Base-by-base conservation (phyloP, 306 rosid genomes). In the Astragalus glycyphyllos region DNA sequence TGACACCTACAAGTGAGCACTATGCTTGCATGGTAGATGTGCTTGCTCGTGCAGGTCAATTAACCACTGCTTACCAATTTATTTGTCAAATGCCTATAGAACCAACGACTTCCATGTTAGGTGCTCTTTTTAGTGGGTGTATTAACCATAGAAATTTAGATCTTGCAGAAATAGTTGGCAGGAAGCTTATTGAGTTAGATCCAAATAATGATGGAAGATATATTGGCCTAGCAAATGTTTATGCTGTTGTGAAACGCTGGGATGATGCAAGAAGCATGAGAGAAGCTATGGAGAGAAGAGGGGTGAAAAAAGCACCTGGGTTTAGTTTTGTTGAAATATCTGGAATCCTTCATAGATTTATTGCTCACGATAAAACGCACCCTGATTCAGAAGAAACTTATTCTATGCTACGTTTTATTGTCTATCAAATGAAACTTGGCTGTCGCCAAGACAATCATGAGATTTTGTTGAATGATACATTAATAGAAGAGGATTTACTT, bases 1-100 rank as follows among this genome's bases (percentile, higher is more conserved):
- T 79, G 89, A 70, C 70, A 45, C 89, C 87, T 50, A 78, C 77
- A 75, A 75, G 54, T 8, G 92, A 91, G 71, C 92, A 91, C 58
- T 91, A 49, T 77, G 96, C 96, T 74, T 86, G 92, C 80, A 77
- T 91, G 96, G 96, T 82, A 70, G 96, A 91, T 75, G 92, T 64
- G 54, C 75, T 91, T 75, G 86, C 91, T 13, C 89, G 89, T 63
- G 87, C 92, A 7, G 90, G 92, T 58, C 90, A 78, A 29, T 72
- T 88, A 69, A 65, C 51, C 42, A 79, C 81, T 69, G 90, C 96
- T 4, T 85, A 86, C 79, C 78, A 67, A 56, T 86, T 91, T 76
- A 64, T 91, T 50, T 78, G 85, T 80, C 82, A 70, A 82, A 91
- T 86, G 88, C 85, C 89, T 4, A 35, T 51, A 37, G 80, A 88